These are phyloP conservation scores for Crassisporium funariophilum DNA, from an alignment of 768 basidiomycete species.

Conservation along the genomic window DNA sequence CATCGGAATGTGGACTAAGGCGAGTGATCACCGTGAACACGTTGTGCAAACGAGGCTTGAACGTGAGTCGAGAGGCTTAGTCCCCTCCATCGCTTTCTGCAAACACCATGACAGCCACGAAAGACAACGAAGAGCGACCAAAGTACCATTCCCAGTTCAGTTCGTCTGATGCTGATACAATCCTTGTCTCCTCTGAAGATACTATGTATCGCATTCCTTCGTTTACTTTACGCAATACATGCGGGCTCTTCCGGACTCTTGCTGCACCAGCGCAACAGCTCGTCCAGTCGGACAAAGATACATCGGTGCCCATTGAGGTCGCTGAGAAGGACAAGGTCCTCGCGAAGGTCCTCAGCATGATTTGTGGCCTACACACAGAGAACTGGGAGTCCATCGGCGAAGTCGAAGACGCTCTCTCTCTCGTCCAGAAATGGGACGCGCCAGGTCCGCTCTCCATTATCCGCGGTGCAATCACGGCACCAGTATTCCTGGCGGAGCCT, in stretches of 20 bases:
- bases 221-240: conserved; percentile 56
- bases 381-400: conserved; percentile 43
- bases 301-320: conserved; percentile 24
- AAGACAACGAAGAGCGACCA: conserved; percentile 14
- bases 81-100: too few species aligned
- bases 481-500: conserved; percentile 44
- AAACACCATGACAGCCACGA: conserved; percentile 22
- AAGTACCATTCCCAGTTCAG: conserved; percentile 36
- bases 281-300: conserved; percentile 6
- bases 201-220: conserved; percentile 59
- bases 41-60: too few species aligned
- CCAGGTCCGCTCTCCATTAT: conserved; percentile 45
- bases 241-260: conserved; percentile 62
- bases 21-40: too few species aligned
- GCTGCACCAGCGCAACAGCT: conserved; percentile 18
- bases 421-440: conserved; percentile 49
- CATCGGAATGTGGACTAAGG: too few species aligned
- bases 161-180: conserved; percentile 36
- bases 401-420: conserved; percentile 37
- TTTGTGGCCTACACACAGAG: conserved; percentile 42
- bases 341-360: conserved; percentile 40
- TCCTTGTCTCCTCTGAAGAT: conserved; percentile 44
- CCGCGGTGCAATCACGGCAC: conserved; percentile 42
- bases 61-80: too few species aligned
- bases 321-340: conserved; percentile 39